Evolutionary conservation across 768 basidiomycete genomes (phyloP).

Genomic region (Pilatotrama ljubarskyi): DNA sequence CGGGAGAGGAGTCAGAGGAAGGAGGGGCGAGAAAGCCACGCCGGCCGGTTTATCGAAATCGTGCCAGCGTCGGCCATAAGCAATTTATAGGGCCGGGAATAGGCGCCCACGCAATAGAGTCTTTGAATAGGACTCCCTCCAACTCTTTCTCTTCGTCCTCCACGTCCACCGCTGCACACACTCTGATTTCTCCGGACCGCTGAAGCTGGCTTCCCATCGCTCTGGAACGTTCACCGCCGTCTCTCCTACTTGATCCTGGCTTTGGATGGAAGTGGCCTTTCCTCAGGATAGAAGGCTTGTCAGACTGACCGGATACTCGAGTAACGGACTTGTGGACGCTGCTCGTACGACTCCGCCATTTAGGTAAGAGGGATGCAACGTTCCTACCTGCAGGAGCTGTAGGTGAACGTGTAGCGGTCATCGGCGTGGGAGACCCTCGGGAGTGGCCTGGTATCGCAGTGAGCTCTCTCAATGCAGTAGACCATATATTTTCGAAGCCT

Average conservation of each 20-base stretch:
- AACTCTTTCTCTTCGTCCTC: no score
- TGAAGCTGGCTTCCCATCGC: no score
- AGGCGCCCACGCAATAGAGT: conserved; percentile 13
- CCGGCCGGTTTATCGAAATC: conserved; percentile 7
- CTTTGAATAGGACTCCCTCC: no score
- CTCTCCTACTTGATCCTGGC: neutral
- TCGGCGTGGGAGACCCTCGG: neutral
- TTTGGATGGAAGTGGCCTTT: neutral
- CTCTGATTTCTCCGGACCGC: no score
- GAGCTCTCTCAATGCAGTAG: no score
- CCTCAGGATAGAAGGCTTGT: no score
- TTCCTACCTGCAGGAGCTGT: neutral
- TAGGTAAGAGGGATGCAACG: neutral
- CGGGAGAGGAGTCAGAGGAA: conserved; percentile 10
- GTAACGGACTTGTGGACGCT: neutral
- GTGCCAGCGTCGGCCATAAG: neutral
- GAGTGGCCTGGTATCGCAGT: neutral
- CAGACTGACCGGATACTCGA: neutral
- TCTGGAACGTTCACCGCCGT: no score
- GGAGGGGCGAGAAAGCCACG: conserved; percentile 1
- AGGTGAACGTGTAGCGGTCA: neutral
- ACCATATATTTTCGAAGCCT: no score
- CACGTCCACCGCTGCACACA: no score
- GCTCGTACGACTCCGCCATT: no score
- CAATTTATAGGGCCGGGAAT: neutral